phyloP scores from a whole-genome alignment of 163 green algal species.

The Scenedesmus sp. region DNA sequence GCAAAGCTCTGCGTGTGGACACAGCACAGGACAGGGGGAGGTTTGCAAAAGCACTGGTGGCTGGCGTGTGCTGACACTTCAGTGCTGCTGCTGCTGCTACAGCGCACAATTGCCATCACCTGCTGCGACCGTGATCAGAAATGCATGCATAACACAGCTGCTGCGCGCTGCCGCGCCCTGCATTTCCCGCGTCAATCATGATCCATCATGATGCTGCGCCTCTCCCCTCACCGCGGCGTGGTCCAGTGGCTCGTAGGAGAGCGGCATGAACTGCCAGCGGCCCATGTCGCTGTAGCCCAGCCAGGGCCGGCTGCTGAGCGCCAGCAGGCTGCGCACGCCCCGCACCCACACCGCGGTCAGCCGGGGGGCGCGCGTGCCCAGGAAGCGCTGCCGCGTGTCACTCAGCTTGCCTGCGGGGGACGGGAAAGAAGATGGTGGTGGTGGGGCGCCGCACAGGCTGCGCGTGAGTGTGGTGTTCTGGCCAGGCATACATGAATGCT shows the following conservation, averaged over 20 bases:
- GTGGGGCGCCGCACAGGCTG: no score
- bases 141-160: no score
- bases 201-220: background rate
- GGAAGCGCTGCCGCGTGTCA: conserved; percentile 95
- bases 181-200: no score
- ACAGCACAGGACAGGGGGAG: background rate
- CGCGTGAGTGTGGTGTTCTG: no score
- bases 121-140: no score
- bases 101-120: no score
- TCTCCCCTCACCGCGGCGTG: conserved; percentile 77
- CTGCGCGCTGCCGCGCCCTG: no score
- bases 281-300: conserved; percentile 94
- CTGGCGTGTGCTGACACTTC: no score
- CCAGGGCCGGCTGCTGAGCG: conserved; percentile 94
- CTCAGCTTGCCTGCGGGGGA: conserved; percentile 73
- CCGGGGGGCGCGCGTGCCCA: conserved; percentile 88
- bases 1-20: conserved; percentile 79
- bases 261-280: conserved; percentile 90
- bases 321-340: conserved; percentile 90
- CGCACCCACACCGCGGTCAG: conserved; percentile 82
- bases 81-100: no score
- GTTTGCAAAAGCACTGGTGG: background rate
- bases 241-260: conserved; percentile 96
- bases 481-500: no score
- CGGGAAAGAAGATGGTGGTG: no score